A percentile compares a stretch with the other conserved stretches of the same genome.
These are phyloP conservation scores for Yamadazyma phyllophila DNA, from an alignment of 805 yeast species.

Conservation along the genomic window DNA sequence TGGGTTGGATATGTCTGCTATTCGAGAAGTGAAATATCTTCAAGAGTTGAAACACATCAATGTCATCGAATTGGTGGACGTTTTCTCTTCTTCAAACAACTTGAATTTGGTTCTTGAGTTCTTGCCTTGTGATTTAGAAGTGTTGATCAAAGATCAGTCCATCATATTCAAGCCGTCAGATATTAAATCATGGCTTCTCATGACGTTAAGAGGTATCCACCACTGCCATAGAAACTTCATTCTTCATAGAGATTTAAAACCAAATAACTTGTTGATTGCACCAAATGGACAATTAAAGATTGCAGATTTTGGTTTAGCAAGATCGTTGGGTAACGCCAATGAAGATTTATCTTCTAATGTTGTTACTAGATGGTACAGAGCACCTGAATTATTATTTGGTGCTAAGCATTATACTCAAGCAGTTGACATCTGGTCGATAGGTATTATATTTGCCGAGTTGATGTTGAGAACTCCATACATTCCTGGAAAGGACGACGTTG, in stretches of 20 bases:
- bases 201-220: conserved; percentile 92
- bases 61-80: conserved; percentile 86
- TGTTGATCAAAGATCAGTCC: conserved; percentile 75
- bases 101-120: conserved; percentile 90
- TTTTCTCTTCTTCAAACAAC: conserved; percentile 63
- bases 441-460: conserved; percentile 84
- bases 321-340: conserved; percentile 71
- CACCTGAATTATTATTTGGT: conserved; percentile 88
- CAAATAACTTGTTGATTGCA: conserved; percentile 82
- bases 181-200: conserved; percentile 88
- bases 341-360: conserved; percentile 87
- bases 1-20: conserved; percentile 96
- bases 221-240: conserved; percentile 93
- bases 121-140: conserved; percentile 83
- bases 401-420: conserved; percentile 87
- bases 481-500: conserved; percentile 88
- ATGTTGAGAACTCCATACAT: conserved; percentile 94
- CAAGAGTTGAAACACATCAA: conserved; percentile 73
- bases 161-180: conserved; percentile 81
- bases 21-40: conserved; percentile 85
- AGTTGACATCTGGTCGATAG: conserved; percentile 46
- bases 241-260: conserved; percentile 90
- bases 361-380: conserved; percentile 96
- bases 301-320: conserved; percentile 96
- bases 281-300: conserved; percentile 86